phyloP scores from a whole-genome alignment of 1,284 basidiomycete species.

The Takashimella tepidaria region DNA sequence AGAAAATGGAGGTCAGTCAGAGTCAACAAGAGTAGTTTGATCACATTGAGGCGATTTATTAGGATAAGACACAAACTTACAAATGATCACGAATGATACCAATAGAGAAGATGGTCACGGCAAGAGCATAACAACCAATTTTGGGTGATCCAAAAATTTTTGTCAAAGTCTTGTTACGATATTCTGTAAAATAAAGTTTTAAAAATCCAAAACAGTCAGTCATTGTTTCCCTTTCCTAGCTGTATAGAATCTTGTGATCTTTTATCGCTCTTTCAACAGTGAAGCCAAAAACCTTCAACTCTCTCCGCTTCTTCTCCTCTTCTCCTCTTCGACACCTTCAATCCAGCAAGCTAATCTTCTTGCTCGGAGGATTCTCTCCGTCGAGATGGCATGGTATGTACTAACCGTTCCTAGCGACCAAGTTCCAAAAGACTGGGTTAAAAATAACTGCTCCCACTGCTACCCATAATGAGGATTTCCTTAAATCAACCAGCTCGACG shows the following conservation, averaged over 20 bases:
- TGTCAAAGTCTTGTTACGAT: slow-evolving; percentile 79
- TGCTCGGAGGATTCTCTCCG: too few relatives aligned
- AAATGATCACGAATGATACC: slow-evolving; percentile 80
- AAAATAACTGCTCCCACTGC: slow-evolving; percentile 66
- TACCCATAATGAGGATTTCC: slow-evolving; percentile 61
- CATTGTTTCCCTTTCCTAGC: too few relatives aligned
- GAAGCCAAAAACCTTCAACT: too few relatives aligned
- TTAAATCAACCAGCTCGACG: slow-evolving; percentile 52
- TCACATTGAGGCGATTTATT: too few relatives aligned
- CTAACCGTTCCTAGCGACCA: slow-evolving; percentile 84
- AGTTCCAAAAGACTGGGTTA: slow-evolving; percentile 94
- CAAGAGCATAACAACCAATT: slow-evolving; percentile 82
- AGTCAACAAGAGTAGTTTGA: slow-evolving; percentile 1
- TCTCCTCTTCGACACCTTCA: too few relatives aligned
- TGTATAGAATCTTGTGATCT: too few relatives aligned
- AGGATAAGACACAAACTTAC: slow-evolving; percentile 55
- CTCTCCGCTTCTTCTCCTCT: too few relatives aligned
- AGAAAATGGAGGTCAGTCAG: background rate
- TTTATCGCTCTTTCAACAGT: too few relatives aligned
- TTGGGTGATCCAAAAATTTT: slow-evolving; percentile 67
- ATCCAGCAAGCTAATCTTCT: too few relatives aligned
- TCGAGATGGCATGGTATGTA: too few relatives aligned
- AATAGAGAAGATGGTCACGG: slow-evolving; percentile 80
- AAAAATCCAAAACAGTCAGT: too few relatives aligned
- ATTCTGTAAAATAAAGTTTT: slow-evolving; percentile 70